A percentile compares a stretch with the other conserved stretches of the same genome.
Evolutionary conservation across 257 asterid species (phyloP).

Genomic region (Echites panduratus): DNA sequence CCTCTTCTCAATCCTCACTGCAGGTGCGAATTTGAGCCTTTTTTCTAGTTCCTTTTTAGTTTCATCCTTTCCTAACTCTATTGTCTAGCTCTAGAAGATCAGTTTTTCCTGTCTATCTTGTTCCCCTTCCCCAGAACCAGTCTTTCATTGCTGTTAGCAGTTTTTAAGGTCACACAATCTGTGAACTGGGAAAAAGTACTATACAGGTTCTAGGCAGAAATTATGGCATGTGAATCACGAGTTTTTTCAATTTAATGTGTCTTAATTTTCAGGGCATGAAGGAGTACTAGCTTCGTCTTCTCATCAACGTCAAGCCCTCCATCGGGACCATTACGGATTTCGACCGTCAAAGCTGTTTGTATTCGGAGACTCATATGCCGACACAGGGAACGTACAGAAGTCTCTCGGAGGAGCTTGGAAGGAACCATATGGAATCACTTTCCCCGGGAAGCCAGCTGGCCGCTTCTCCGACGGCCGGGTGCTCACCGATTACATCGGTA

Average conservation of each 20-base stretch:
- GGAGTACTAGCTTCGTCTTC: conserved; percentile 20
- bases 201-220: not conserved
- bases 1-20: conserved; percentile 27
- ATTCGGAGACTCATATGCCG: conserved; percentile 91
- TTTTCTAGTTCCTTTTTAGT: not conserved
- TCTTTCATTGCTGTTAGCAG: not conserved
- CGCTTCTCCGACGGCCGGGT: conserved; percentile 89
- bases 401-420: conserved; percentile 58
- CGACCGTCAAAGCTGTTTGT: conserved; percentile 64
- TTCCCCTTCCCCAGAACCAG: not conserved
- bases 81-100: not conserved
- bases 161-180: not conserved
- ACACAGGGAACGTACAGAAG: conserved; percentile 70
- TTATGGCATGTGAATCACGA: not conserved
- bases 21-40: conserved; percentile 27
- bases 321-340: conserved; percentile 1
- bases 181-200: not conserved
- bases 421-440: conserved; percentile 73
- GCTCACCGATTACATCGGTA: conserved; percentile 85
- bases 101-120: not conserved
- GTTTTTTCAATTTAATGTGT: not conserved
- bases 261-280: conserved; percentile 20
- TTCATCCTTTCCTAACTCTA: not conserved
- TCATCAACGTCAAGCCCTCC: conserved; percentile 14
- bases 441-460: conserved; percentile 96